Evolutionary conservation across 495 filamentous ascomycete species (phyloP).

Genomic region (Penicillium subrubescens): DNA sequence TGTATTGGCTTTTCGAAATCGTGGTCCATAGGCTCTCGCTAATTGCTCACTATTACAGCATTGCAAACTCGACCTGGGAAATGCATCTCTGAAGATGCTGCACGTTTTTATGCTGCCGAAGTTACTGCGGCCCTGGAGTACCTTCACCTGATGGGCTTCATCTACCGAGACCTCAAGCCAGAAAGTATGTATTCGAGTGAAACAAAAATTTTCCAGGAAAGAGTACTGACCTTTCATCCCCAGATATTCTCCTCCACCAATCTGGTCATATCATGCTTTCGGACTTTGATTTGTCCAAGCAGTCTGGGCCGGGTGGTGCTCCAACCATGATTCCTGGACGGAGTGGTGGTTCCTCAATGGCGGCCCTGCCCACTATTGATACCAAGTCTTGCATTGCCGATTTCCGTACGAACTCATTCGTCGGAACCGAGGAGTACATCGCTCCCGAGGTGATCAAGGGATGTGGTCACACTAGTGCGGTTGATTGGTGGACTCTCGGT

Average conservation of each 20-base stretch:
- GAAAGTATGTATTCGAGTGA: slow-evolving; percentile 68
- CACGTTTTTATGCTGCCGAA: slow-evolving; percentile 95
- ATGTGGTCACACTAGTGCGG: slow-evolving; percentile 95
- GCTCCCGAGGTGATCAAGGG: slow-evolving; percentile 98
- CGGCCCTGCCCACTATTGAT: slow-evolving; percentile 89
- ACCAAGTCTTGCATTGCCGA: slow-evolving; percentile 98
- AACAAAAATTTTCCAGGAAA: neutral
- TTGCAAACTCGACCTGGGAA: slow-evolving; percentile 96
- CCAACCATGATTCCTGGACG: slow-evolving; percentile 96
- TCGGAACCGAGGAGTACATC: slow-evolving; percentile 98
- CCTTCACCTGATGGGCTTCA: slow-evolving; percentile 98
- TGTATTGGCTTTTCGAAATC: slow-evolving; percentile 13
- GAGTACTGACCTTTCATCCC: slow-evolving; percentile 10
- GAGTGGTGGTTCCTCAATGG: slow-evolving; percentile 71
- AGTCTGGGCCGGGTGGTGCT: slow-evolving; percentile 93
- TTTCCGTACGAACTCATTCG: slow-evolving; percentile 97
- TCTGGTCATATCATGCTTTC: slow-evolving; percentile 99
- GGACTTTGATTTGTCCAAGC: slow-evolving; percentile 97
- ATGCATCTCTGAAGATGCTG: slow-evolving; percentile 95
- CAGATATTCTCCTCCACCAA: slow-evolving; percentile 96
- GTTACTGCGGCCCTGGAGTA: slow-evolving; percentile 98
- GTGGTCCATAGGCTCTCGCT: neutral
- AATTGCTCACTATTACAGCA: slow-evolving; percentile 48
- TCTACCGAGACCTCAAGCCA: slow-evolving; percentile 96
- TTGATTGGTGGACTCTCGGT: slow-evolving; percentile 98